These are phyloP conservation scores for Cucurbita ficifolia DNA, from an alignment of 306 rosid genomes.

Conservation along the genomic window DNA sequence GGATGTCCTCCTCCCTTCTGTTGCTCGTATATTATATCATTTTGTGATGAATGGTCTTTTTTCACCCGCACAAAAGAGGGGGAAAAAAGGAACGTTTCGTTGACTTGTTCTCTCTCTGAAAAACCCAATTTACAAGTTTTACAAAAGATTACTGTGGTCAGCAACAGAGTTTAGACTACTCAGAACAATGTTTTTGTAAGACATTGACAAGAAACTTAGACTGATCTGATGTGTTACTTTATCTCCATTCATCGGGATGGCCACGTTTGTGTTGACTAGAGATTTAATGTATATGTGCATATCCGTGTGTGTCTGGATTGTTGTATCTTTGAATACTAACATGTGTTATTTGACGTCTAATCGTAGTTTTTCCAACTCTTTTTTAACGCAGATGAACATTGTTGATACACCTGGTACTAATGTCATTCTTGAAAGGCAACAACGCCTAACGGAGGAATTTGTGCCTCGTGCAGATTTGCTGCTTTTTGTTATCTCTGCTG, in stretches of 20 bases:
- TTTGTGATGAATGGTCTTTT: not conserved
- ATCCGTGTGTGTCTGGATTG: not conserved
- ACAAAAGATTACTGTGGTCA: not conserved
- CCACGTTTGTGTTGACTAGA: not conserved
- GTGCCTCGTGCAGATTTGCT: constrained; percentile 97
- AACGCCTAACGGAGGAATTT: constrained; percentile 91
- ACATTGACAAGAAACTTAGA: not conserved
- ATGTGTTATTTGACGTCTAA: not conserved
- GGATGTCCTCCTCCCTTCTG: not conserved
- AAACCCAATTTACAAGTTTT: not conserved
- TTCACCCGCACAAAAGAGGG: not conserved
- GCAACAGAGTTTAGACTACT: not conserved
- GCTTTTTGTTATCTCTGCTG: constrained; percentile 90
- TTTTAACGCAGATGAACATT: constrained; percentile 56
- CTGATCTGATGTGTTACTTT: not conserved
- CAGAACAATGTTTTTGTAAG: not conserved
- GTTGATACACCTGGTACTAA: constrained; percentile 99
- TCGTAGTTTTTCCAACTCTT: not conserved
- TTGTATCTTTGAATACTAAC: not conserved
- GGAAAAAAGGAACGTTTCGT: not conserved
- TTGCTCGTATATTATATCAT: not conserved
- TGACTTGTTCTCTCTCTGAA: not conserved
- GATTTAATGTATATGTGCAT: not conserved
- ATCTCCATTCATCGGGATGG: not conserved
- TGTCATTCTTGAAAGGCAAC: constrained; percentile 96